phyloP scores from a whole-genome alignment of 495 filamentous ascomycete species.

The Elasticomyces elasticus region DNA sequence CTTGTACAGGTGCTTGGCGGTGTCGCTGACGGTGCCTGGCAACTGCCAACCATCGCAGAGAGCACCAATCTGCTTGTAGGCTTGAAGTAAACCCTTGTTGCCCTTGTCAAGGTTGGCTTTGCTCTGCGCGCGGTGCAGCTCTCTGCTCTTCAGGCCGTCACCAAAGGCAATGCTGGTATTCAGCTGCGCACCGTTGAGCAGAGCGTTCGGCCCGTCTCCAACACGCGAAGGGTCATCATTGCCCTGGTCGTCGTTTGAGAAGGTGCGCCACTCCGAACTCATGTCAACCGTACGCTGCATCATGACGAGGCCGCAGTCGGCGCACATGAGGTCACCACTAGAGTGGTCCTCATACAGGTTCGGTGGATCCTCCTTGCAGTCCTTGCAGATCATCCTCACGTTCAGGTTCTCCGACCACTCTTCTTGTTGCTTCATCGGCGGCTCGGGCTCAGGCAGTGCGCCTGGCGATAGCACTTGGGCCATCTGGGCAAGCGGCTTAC shows the following conservation, averaged over 20 bases:
- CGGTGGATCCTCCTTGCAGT: slow-evolving; percentile 84
- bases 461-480: slow-evolving; percentile 34
- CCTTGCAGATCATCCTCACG: slow-evolving; percentile 68
- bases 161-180: slow-evolving; percentile 79
- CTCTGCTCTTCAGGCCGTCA: slow-evolving; percentile 54
- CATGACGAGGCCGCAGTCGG: slow-evolving; percentile 82
- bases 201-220: slow-evolving; percentile 76
- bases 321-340: slow-evolving; percentile 85
- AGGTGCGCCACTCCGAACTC: slow-evolving; percentile 96
- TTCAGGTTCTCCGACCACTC: slow-evolving; percentile 71
- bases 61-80: slow-evolving; percentile 81
- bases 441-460: slow-evolving; percentile 26
- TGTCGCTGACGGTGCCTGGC: slow-evolving; percentile 66
- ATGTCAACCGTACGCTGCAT: slow-evolving; percentile 86
- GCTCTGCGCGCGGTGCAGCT: slow-evolving; percentile 79
- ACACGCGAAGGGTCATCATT: slow-evolving; percentile 96
- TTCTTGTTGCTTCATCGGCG: slow-evolving; percentile 17
- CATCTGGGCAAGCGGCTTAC: slow-evolving; percentile 26
- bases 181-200: slow-evolving; percentile 85
- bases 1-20: slow-evolving; percentile 90
- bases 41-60: slow-evolving; percentile 80
- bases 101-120: slow-evolving; percentile 77
- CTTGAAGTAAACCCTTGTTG: slow-evolving; percentile 65
- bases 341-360: slow-evolving; percentile 89
- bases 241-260: slow-evolving; percentile 89